Percentiles rank a stretch among this genome's conserved stretches.
Evolutionary conservation across 768 basidiomycete genomes (phyloP).

Genomic region (Lepiota venenata): DNA sequence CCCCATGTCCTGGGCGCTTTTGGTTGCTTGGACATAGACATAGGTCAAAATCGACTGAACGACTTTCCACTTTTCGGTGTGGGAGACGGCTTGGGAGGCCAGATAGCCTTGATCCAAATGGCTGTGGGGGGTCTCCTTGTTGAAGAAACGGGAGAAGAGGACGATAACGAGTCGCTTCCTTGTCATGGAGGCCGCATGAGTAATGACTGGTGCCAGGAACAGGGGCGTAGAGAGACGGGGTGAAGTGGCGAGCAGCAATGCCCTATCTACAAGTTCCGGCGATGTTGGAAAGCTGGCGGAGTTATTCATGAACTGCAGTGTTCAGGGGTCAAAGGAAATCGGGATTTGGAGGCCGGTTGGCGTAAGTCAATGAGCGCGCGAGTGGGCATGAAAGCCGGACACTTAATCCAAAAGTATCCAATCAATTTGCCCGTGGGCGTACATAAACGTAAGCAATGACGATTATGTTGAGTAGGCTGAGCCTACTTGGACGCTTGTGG

Average conservation of each 20-base stretch:
- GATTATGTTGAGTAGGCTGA: too few relatives aligned
- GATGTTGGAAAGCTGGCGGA: constrained; percentile 12
- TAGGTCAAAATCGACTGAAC: constrained; percentile 78
- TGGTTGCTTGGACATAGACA: constrained; percentile 84
- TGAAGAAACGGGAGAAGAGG: constrained; percentile 63
- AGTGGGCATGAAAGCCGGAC: background rate
- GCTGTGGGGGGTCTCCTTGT: constrained; percentile 22
- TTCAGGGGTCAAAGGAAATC: background rate
- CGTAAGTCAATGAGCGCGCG: background rate
- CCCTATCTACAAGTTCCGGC: constrained; percentile 20
- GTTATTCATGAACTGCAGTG: background rate
- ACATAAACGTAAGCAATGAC: too few relatives aligned
- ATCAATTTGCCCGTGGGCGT: too few relatives aligned
- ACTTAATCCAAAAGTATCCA: too few relatives aligned
- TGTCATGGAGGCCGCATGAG: constrained; percentile 45
- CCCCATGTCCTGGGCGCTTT: constrained; percentile 61
- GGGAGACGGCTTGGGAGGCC: constrained; percentile 32
- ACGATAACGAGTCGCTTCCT: constrained; percentile 54
- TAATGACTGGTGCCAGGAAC: constrained; percentile 54
- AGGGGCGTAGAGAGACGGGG: constrained; percentile 47
- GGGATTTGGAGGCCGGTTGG: background rate
- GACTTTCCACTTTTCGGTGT: constrained; percentile 54
- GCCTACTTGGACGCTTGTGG: too few relatives aligned
- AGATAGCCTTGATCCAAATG: constrained; percentile 13
- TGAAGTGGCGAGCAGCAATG: constrained; percentile 55